Evolutionary conservation across 176 grass and related monocot genomes (phyloP), one percentile per base, ranked within the genome.

Genomic region (Oryza meridionalis): DNA sequence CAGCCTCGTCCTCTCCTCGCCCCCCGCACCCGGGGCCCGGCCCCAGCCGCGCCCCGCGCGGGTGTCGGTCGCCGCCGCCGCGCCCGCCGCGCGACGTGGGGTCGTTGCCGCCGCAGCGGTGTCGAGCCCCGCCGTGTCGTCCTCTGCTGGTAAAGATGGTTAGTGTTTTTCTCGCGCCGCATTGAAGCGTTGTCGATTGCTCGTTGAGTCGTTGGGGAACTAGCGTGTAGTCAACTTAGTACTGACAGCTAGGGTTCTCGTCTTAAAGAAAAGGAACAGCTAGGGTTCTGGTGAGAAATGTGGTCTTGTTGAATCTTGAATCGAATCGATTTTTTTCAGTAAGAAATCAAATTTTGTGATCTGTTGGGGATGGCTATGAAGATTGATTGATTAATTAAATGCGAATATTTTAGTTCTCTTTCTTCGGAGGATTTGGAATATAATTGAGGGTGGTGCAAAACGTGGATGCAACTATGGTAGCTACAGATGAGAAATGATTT

Each of bases 61-160:
- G 3, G 53, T 58, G 17, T 79, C 84, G 29, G 38, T 90, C 69
- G 69, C 70, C 69, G 67, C 77, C 69, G 69, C 70, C 69, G 67
- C 69, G 69, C 42, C 84, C 49, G 73, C 27, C 4, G 46, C 61
- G 74, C 82, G 81, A 71, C 82, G 75, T 53, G 53, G 75, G 46
- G 58, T 71, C 64, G 72, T 50, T 11, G 55, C 42, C 72, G 85
- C 49, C 76, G 85, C 89, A 69, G 78, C 76, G 21, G 84, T 90
- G 42, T 76, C 84, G 33, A 77, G 63, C 65, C 77, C 85, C 27
- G 22, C 83, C 14, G 74, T 47, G 33, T 24, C 53, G 0, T 73
- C 69, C 40, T 89, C 63, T 19, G 10, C 65, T 0, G 70, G 69
- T 51, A 87, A 87, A 79, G 70, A 80, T 26, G 88, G 88, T 90